A percentile compares a stretch with the other conserved stretches of the same genome.
These are phyloP conservation scores for Exophiala dermatitidis DNA, from an alignment of 2,329 filamentous ascomycete genomes.

Conservation along the genomic window DNA sequence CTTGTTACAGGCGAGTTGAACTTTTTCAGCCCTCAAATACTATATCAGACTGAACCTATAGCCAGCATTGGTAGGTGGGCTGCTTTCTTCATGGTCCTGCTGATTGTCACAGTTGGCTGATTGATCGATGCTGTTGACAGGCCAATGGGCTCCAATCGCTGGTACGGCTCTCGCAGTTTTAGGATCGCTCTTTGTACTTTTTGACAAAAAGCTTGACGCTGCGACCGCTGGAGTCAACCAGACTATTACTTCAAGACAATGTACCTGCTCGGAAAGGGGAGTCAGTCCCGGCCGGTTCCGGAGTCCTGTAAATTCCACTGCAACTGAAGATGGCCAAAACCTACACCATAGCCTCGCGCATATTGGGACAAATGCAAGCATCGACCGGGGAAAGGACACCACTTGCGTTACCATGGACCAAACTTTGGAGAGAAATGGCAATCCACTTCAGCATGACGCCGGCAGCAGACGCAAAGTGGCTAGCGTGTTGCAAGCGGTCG, in stretches of 20 bases:
- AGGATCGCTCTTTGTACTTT: conserved; percentile 52
- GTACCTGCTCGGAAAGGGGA: not conserved
- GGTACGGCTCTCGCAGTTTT: conserved; percentile 52
- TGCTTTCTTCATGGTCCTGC: not conserved
- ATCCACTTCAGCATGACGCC: not conserved
- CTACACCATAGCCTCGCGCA: not conserved
- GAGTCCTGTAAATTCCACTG: too few relatives aligned
- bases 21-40: conserved; percentile 52
- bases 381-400: not conserved
- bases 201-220: conserved; percentile 24
- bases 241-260: not conserved
- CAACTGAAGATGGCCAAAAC: not conserved
- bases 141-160: conserved; percentile 37
- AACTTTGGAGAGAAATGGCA: not conserved
- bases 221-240: not conserved
- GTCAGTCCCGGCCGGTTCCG: not conserved
- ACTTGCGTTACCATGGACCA: not conserved
- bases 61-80: conserved; percentile 49
- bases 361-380: too few relatives aligned
- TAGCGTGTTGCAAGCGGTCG: not conserved
- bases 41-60: conserved; percentile 56
- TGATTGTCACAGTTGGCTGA: conserved; percentile 9
- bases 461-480: not conserved
- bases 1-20: conserved; percentile 58
- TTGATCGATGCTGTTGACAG: conserved; percentile 13